These are phyloP conservation scores for Omphalotus guepiniiformis DNA, from an alignment of 768 basidiomycete genomes.

Conservation along the genomic window DNA sequence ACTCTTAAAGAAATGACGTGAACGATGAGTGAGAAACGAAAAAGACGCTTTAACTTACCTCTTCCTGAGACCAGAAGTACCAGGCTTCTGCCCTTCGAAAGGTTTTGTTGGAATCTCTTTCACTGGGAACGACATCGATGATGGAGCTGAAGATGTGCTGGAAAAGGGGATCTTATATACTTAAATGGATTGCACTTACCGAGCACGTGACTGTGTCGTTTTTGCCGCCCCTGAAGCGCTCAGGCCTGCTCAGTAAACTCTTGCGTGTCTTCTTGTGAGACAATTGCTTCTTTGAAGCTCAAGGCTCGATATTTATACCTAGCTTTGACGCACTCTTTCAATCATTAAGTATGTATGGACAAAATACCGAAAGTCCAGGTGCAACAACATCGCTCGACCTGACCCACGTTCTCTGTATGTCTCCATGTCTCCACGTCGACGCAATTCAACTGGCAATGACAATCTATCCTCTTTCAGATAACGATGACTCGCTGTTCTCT, in stretches of 20 bases:
- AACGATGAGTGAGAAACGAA: slow-evolving; percentile 10
- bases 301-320: too few relatives aligned
- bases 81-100: slow-evolving; percentile 93
- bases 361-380: slow-evolving; percentile 16
- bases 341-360: too few relatives aligned
- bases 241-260: not conserved
- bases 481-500: slow-evolving; percentile 55
- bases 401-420: slow-evolving; percentile 64
- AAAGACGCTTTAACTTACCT: slow-evolving; percentile 45
- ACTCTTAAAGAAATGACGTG: slow-evolving; percentile 53
- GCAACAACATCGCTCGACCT: slow-evolving; percentile 52
- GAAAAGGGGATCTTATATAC: not conserved
- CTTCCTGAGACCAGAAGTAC: slow-evolving; percentile 96
- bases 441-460: slow-evolving; percentile 2
- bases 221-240: slow-evolving; percentile 7
- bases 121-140: slow-evolving; percentile 42
- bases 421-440: not conserved
- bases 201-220: not conserved
- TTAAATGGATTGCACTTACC: too few relatives aligned
- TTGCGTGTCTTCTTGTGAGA: too few relatives aligned
- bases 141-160: not conserved
- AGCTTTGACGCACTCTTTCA: too few relatives aligned
- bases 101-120: slow-evolving; percentile 79
- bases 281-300: too few relatives aligned
- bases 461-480: slow-evolving; percentile 36